A percentile compares a stretch with the other conserved stretches of the same genome.
phyloP scores from a whole-genome alignment of 2,329 filamentous ascomycete species.

The Aspergillus fumigatus region DNA sequence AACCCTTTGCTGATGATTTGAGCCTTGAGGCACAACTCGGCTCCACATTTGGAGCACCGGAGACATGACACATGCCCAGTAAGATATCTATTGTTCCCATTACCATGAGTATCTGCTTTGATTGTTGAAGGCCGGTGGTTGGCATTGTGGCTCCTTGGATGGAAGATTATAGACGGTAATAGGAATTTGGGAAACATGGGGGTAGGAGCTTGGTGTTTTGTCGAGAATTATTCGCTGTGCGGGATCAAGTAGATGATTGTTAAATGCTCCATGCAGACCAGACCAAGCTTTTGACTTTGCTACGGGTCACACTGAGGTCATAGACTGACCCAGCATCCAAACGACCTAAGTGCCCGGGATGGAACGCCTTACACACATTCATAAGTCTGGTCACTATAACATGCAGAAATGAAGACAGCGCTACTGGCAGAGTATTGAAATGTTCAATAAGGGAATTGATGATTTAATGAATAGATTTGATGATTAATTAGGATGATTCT shows the following conservation, averaged over 20 bases:
- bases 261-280: neutral
- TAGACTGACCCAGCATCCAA: neutral
- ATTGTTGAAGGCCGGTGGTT: slow-evolving; percentile 4
- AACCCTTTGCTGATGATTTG: slow-evolving; percentile 63
- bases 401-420: neutral
- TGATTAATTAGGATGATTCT: too few relatives aligned
- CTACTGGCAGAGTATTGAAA: too few relatives aligned
- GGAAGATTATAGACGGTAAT: slow-evolving; percentile 46
- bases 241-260: neutral
- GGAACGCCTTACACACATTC: too few relatives aligned
- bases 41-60: slow-evolving; percentile 55
- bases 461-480: too few relatives aligned
- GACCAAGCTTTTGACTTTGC: neutral
- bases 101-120: slow-evolving; percentile 1
- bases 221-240: neutral
- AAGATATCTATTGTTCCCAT: slow-evolving; percentile 34
- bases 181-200: slow-evolving; percentile 49
- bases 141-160: slow-evolving; percentile 23
- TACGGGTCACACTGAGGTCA: slow-evolving; percentile 7
- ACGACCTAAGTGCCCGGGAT: neutral
- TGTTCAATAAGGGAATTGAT: too few relatives aligned
- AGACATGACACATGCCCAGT: slow-evolving; percentile 50
- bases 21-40: slow-evolving; percentile 54
- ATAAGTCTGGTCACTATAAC: neutral
- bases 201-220: neutral